These are phyloP conservation scores for Phytophthora pseudosyringae DNA, from an alignment of 352 stramenopile species.

Conservation along the genomic window DNA sequence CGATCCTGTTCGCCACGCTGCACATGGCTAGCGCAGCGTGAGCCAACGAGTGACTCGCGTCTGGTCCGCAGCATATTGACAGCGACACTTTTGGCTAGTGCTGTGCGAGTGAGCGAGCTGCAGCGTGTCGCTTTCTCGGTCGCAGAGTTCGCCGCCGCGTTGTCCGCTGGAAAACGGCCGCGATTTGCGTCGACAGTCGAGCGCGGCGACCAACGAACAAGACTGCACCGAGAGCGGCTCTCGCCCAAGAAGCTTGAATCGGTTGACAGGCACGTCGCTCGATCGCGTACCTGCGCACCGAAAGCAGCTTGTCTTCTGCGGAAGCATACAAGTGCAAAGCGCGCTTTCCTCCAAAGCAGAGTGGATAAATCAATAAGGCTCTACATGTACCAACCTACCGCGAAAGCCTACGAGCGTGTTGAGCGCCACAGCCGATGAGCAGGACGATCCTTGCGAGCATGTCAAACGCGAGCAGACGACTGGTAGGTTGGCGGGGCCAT, in stretches of 20 bases:
- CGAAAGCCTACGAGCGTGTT: background rate
- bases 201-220: constrained; percentile 21
- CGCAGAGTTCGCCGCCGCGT: constrained; percentile 1
- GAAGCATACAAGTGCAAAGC: constrained; percentile 11
- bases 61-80: constrained; percentile 7
- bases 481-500: constrained; percentile 20
- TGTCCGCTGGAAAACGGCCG: constrained; percentile 25
- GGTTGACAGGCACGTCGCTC: constrained; percentile 13
- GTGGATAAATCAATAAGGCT: constrained; percentile 20
- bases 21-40: no score
- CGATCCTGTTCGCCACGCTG: constrained; percentile 12
- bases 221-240: constrained; percentile 16
- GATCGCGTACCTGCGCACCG: constrained; percentile 14
- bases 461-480: constrained; percentile 16
- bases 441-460: background rate
- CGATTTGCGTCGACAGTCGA: constrained; percentile 33
- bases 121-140: constrained; percentile 1
- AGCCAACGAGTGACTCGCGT: constrained; percentile 4
- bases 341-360: constrained; percentile 17
- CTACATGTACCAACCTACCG: constrained; percentile 5
- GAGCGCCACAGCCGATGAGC: background rate
- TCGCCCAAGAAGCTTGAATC: background rate
- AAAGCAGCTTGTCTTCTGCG: constrained; percentile 17
- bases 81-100: background rate
- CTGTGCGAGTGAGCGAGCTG: no score